Conservation (phyloP, 495 filamentous ascomycete species). For the Aspergillus ostianus region DNA sequence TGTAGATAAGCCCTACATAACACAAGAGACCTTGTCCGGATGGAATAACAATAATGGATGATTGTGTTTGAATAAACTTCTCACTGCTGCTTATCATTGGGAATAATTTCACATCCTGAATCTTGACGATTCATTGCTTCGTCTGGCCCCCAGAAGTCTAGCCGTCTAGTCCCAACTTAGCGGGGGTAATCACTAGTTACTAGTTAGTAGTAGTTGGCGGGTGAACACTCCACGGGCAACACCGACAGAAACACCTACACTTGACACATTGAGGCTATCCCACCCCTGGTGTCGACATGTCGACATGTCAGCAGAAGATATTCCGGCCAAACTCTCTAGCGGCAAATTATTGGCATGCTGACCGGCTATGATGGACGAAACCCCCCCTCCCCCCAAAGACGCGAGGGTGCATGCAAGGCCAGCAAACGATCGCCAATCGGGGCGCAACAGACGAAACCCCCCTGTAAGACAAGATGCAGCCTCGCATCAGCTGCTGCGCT, state of each 20-base stretch:
- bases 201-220: too few relatives aligned
- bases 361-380: not conserved
- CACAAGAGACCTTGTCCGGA: not conserved
- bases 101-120: too few relatives aligned
- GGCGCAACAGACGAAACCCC: not conserved
- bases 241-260: too few relatives aligned
- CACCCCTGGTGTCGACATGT: too few relatives aligned
- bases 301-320: too few relatives aligned
- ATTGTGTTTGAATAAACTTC: not conserved
- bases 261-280: too few relatives aligned
- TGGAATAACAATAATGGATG: not conserved
- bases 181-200: not conserved
- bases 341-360: not conserved
- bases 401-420: not conserved
- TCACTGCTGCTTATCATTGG: not conserved
- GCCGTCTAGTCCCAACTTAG: not conserved
- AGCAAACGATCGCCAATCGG: not conserved
- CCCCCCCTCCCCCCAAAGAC: not conserved
- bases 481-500: slow-evolving; percentile 24
- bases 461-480: slow-evolving; percentile 25
- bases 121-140: not conserved
- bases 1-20: too few relatives aligned
- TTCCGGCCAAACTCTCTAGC: too few relatives aligned
- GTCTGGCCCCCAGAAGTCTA: not conserved
- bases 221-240: too few relatives aligned